These are phyloP conservation scores for Rhizomucor pusillus DNA, from an alignment of 371 early-diverging fungal species.

Conservation along the genomic window DNA sequence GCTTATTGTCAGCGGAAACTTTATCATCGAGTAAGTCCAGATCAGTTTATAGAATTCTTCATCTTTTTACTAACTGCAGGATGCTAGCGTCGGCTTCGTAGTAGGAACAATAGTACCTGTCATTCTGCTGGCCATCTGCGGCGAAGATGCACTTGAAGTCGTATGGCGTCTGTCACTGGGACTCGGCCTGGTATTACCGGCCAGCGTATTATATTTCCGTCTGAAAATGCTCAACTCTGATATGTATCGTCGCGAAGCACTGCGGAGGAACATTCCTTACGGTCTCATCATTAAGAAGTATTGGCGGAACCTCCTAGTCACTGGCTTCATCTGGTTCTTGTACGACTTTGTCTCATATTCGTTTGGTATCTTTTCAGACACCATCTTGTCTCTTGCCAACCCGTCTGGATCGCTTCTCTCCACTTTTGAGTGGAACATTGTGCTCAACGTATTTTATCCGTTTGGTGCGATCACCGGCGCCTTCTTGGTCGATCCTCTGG, in stretches of 20 bases:
- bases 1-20: slow-evolving; percentile 39
- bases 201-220: slow-evolving; percentile 54
- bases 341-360: slow-evolving; percentile 59
- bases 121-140: slow-evolving; percentile 42
- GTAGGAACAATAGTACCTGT: slow-evolving; percentile 48
- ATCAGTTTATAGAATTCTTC: no score
- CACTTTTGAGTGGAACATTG: slow-evolving; percentile 46
- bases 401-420: slow-evolving; percentile 26
- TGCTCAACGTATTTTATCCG: slow-evolving; percentile 52
- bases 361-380: slow-evolving; percentile 51
- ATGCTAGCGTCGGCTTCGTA: slow-evolving; percentile 37
- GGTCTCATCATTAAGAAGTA: slow-evolving; percentile 43
- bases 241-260: slow-evolving; percentile 45
- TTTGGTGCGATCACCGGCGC: slow-evolving; percentile 53
- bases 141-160: slow-evolving; percentile 30
- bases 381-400: slow-evolving; percentile 24
- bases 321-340: slow-evolving; percentile 61
- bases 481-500: slow-evolving; percentile 43
- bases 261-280: slow-evolving; percentile 51
- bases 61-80: no score
- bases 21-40: slow-evolving; percentile 28
- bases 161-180: slow-evolving; percentile 53
- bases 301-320: slow-evolving; percentile 49
- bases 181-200: slow-evolving; percentile 47
- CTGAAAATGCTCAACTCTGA: slow-evolving; percentile 54